Evolutionary conservation across 1,139 yeast species (phyloP).

Genomic region (Pneumocystis canis): DNA sequence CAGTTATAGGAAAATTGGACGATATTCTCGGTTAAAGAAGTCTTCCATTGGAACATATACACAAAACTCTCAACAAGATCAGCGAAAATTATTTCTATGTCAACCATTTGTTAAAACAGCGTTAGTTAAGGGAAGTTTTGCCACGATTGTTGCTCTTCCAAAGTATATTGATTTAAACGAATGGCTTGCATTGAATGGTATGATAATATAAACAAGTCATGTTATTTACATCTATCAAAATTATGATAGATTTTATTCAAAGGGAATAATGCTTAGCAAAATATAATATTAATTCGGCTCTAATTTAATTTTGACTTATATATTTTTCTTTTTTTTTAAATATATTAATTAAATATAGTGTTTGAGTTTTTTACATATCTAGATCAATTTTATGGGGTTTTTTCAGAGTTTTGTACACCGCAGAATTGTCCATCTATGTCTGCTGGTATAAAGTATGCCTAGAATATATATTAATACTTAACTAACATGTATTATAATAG

Average conservation of each 20-base stretch:
- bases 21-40: conserved; percentile 16
- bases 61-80: conserved; percentile 27
- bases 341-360: conserved; percentile 23
- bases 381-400: conserved; percentile 74
- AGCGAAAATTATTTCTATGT: conserved; percentile 43
- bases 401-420: conserved; percentile 78
- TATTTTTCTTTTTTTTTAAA: neutral
- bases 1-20: conserved; percentile 3
- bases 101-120: conserved; percentile 93
- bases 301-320: neutral
- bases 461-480: neutral
- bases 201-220: neutral
- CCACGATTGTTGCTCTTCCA: conserved; percentile 87
- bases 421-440: conserved; percentile 87
- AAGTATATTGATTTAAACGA: conserved; percentile 87
- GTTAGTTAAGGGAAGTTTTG: conserved; percentile 90
- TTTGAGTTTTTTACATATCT: conserved; percentile 80
- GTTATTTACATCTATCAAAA: neutral
- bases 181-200: conserved; percentile 75
- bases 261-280: conserved; percentile 2
- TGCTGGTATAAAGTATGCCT: conserved; percentile 61
- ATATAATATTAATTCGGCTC: neutral
- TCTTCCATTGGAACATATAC: neutral
- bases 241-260: neutral
- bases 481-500: conserved; percentile 5